Base-by-base conservation (phyloP, 108 stramenopile genomes). In the Aurantiochytrium sp. region DNA sequence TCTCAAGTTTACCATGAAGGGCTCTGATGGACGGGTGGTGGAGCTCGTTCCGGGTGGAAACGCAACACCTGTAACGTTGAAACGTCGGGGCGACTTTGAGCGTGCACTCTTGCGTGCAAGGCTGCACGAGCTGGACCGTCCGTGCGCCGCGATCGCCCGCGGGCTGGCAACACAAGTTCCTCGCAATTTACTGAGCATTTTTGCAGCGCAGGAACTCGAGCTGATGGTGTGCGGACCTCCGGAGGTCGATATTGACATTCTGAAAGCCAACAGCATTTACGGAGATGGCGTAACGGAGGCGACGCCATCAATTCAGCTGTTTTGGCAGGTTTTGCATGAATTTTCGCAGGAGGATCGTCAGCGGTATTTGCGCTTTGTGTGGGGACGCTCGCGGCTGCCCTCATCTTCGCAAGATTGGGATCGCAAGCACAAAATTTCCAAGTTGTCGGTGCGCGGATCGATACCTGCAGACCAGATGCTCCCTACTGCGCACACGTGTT, bases 401-500 rank as follows among this genome's bases (percentile, higher is more conserved):
- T 89, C 92, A 96, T 88, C 60, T 87, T 55, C 88, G 10, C 44
- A 47, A 10, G 88, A 88, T 2, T 35, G 25, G 60, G 35, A 88
- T 5, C 88, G 60, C 44, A 87, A 87, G 58, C 57, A 87, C 57
- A 57, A 58, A 1, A 58, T 87, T 23, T 58, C 23, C 55, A 87
- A 87, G 58, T 8, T 58, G 6, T 58, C 57, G 5, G 28, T 72
- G 28, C 64, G 64, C 42, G 42, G 42, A 12, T 35, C n/a, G 16
- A 58, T 91, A 35, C 88, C 94, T 49, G 94, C 94, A 14, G 97
- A 97, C 89, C 73, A 92, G 6, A 95, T 95, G 59, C 93, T 99
- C 21, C 98, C 98, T 8, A 96, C 96, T 59, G 97, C 98, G 21
- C 97, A 97, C 58, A 99, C 99, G 0, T 99, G 99, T 88, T 99